Conservation (phyloP, 2,329 filamentous ascomycete species). For the Periconia sp. region DNA sequence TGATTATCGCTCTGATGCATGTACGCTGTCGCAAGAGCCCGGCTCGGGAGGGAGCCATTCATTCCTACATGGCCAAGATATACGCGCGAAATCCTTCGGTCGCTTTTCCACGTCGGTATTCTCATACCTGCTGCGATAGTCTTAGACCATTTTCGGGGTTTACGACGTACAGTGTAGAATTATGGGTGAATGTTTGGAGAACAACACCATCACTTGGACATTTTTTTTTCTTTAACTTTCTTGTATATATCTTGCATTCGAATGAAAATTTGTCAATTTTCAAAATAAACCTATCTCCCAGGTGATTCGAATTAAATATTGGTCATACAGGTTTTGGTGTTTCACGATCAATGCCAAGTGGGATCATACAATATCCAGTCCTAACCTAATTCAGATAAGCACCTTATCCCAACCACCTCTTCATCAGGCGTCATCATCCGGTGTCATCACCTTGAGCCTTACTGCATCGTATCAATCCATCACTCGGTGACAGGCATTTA, state of each 20-base stretch:
- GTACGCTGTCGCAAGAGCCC: neutral
- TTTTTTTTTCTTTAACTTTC: neutral
- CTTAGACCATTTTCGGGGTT: no score
- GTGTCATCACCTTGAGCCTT: neutral
- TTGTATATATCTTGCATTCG: neutral
- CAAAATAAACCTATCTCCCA: no score
- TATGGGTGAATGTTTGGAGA: neutral
- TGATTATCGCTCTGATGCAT: neutral
- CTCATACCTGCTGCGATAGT: no score
- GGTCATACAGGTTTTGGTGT: no score
- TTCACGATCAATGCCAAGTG: no score
- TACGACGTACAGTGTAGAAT: neutral
- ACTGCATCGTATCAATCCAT: neutral
- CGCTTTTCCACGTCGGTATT: no score
- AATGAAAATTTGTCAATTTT: neutral
- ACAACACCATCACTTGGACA: neutral
- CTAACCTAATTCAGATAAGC: no score
- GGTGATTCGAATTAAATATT: no score
- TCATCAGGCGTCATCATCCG: conserved; percentile 1
- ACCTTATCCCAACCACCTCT: conserved; percentile 1
- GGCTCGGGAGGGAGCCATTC: neutral
- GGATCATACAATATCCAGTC: no score
- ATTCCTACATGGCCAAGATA: no score
- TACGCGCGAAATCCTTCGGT: no score
- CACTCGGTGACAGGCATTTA: no score